Conservation (phyloP, 1,284 basidiomycete genomes). For the Trametes sp. region DNA sequence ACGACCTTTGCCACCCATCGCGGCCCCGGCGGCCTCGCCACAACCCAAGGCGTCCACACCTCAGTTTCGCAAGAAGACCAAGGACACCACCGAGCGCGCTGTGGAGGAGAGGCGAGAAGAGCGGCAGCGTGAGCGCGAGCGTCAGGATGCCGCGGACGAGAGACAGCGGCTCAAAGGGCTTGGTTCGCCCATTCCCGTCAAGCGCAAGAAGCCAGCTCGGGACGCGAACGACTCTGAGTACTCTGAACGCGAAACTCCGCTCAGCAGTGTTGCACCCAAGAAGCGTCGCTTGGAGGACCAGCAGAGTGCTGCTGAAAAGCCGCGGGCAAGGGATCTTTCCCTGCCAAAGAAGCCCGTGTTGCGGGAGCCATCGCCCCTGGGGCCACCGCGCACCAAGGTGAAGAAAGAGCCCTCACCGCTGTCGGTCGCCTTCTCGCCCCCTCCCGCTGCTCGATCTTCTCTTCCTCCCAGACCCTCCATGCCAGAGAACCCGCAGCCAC, state of each 20-base stretch:
- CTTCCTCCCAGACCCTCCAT: conserved; percentile 28
- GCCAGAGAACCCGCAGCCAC: conserved; percentile 31
- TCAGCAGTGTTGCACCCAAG: conserved; percentile 27
- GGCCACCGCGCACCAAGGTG: conserved; percentile 39
- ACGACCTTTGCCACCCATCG: conserved; percentile 34
- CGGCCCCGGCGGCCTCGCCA: conserved; percentile 34
- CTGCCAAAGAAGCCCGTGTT: conserved; percentile 42
- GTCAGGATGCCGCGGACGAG: conserved; percentile 29
- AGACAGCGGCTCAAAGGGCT: conserved; percentile 32
- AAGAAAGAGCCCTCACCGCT: conserved; percentile 46
- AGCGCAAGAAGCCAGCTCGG: conserved; percentile 34
- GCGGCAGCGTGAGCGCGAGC: conserved; percentile 24
- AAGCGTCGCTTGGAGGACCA: conserved; percentile 39
- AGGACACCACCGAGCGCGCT: conserved; percentile 22
- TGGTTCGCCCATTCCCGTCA: conserved; percentile 23
- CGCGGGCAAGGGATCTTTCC: conserved; percentile 38
- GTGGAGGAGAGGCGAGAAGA: conserved; percentile 37
- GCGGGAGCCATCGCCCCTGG: conserved; percentile 37
- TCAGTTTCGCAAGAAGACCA: conserved; percentile 32
- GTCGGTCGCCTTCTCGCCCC: conserved; percentile 34
- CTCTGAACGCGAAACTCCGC: conserved; percentile 36
- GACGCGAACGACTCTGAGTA: conserved; percentile 36
- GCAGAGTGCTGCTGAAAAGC: conserved; percentile 29
- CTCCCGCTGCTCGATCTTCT: conserved; percentile 27
- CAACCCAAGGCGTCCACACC: conserved; percentile 28